Percentiles rank a stretch among this genome's conserved stretches.
These are phyloP conservation scores for Solanum clarkiae DNA, from an alignment of 257 asterid species.

Conservation along the genomic window DNA sequence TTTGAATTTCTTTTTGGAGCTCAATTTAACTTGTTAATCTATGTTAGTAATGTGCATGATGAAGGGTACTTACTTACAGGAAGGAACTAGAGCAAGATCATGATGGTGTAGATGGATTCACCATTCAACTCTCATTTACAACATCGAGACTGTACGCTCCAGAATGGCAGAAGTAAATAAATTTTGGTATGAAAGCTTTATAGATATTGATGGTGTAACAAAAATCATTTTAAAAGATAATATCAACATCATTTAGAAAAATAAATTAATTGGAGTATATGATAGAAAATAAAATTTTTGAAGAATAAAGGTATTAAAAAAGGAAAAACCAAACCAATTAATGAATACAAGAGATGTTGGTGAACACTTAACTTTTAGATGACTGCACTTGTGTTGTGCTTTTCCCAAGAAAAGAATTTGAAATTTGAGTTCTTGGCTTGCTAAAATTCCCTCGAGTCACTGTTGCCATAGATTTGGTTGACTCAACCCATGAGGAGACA, in stretches of 20 bases:
- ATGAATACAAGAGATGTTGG: background rate
- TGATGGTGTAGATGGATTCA: background rate
- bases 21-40: background rate
- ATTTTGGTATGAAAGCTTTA: background rate
- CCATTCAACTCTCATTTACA: slow-evolving; percentile 1
- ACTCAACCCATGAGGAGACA: background rate
- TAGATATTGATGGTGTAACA: background rate
- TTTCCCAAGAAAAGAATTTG: background rate
- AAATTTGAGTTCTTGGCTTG: background rate
- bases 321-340: background rate
- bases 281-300: background rate
- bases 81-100: slow-evolving; percentile 27
- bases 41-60: background rate
- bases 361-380: background rate
- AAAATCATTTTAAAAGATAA: background rate
- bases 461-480: background rate
- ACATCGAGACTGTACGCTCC: slow-evolving; percentile 5
- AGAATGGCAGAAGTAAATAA: background rate
- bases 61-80: slow-evolving; percentile 42
- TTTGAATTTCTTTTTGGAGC: background rate
- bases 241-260: background rate
- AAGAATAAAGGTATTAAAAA: background rate
- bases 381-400: background rate
- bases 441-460: background rate
- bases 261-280: background rate